Evolutionary conservation across 2,329 filamentous ascomycete species (phyloP), one percentile per base, ranked within the genome.

Genomic region (Aspergillus arachidicola): DNA sequence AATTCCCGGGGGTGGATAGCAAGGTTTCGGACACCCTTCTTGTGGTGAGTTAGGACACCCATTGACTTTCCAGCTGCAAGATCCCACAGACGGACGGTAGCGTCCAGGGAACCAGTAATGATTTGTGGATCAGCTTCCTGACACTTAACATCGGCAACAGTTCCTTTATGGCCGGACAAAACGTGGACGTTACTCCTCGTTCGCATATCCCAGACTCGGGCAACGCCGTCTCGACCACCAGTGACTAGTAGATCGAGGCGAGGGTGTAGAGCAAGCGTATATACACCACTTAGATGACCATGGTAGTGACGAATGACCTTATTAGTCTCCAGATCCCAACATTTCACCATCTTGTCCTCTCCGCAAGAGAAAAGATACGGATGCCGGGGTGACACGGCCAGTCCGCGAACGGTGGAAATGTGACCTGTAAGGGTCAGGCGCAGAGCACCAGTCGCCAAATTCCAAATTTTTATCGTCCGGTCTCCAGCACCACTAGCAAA

Each of bases 261-360:
- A 0, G 95, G 95, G 75, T 99, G 95, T n/a, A 99, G 82, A 2
- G 91, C 87, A 6, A 99, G 83, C 0, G 94, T 94, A 80, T 99
- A 99, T 4, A 99, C 95, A 67, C 95, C 95, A 71, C 92, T 96
- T 26, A 99, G 83, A 80, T 99, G 95, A 21, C 96, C 96, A 77
- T 99, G 95, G 78, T 98, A 99, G 79, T 97, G 93, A 45, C 94
- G 88, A 74, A 98, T 97, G 64, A 99, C 95, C 79, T 97, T 97
- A 83, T 99, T 99, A n/a, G 94, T 97, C 79, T 99, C 95, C 68
- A 99, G 82, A 81, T 99, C 95, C 95, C 95, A 99, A 81, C 95
- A 99, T 80, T 99, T 99, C 66, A 99, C 95, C 94, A 97, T 97
- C 83, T 99, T 99, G 78, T 99, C 95, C 79, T 99, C 95, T 63